phyloP scores from a whole-genome alignment of 2,329 filamentous ascomycete genomes.

The Apiospora pterosperma region DNA sequence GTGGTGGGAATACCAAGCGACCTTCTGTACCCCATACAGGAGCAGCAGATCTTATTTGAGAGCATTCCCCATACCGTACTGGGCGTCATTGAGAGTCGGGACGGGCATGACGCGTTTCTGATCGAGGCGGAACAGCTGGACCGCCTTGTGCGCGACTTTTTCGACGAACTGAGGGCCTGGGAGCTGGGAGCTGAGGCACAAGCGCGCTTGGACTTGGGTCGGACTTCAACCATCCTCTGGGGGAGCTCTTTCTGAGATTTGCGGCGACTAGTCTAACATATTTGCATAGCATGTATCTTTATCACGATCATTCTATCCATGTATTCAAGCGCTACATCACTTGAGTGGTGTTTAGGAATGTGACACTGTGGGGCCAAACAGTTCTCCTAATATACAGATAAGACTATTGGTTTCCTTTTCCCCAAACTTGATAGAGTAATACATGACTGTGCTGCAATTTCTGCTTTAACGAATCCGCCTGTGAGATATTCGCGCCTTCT shows the following conservation, averaged over 20 bases:
- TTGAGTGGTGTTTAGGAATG: no score
- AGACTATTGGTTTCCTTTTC: no score
- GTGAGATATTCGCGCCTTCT: no score
- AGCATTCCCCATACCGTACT: constrained; percentile 26
- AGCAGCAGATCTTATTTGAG: constrained; percentile 27
- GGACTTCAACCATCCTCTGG: not conserved
- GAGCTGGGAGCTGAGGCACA: not conserved
- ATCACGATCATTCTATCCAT: no score
- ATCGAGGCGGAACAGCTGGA: constrained; percentile 31
- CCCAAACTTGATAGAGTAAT: no score
- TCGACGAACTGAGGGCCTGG: not conserved
- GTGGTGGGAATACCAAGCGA: constrained; percentile 33
- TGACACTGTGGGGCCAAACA: no score
- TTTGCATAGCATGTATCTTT: no score
- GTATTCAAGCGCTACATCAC: no score
- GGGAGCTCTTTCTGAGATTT: not conserved
- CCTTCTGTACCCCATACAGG: constrained; percentile 28
- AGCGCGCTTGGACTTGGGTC: not conserved
- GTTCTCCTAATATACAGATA: no score
- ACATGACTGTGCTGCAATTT: no score
- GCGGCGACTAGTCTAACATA: no score
- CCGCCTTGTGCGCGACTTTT: constrained; percentile 14
- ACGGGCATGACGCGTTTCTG: constrained; percentile 35
- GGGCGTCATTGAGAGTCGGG: constrained; percentile 21
- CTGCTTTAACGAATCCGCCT: no score